These are phyloP conservation scores for Globisporangium cylindrosporum DNA, from an alignment of 352 stramenopile species.

Conservation along the genomic window DNA sequence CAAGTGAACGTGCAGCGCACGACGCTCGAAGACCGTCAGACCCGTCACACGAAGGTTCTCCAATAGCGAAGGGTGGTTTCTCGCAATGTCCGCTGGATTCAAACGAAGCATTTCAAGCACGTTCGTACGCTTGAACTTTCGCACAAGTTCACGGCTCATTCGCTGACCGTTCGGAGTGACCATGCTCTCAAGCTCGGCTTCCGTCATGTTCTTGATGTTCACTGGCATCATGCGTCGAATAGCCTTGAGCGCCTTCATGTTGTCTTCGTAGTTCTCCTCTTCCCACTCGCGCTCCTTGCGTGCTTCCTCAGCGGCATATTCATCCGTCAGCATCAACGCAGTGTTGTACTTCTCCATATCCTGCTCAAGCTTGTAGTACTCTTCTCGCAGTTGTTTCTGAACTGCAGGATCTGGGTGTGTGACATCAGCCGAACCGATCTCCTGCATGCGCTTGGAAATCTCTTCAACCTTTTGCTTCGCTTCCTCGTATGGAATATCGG, in stretches of 20 bases:
- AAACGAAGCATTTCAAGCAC: constrained; percentile 88
- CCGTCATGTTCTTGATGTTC: constrained; percentile 89
- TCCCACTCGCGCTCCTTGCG: constrained; percentile 91
- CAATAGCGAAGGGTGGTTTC: constrained; percentile 87
- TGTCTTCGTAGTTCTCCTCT: constrained; percentile 84
- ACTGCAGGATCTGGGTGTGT: constrained; percentile 76
- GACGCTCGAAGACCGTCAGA: constrained; percentile 88
- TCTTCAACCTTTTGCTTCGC: constrained; percentile 88
- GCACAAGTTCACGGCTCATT: constrained; percentile 74
- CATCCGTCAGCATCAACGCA: constrained; percentile 90
- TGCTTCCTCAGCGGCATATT: constrained; percentile 90
- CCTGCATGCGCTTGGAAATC: constrained; percentile 89
- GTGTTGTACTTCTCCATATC: constrained; percentile 95
- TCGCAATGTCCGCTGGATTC: constrained; percentile 83
- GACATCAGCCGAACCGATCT: constrained; percentile 91
- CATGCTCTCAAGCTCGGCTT: constrained; percentile 73
- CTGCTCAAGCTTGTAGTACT: constrained; percentile 92
- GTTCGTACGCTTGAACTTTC: constrained; percentile 93
- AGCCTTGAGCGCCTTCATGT: constrained; percentile 85
- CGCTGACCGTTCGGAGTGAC: constrained; percentile 73
- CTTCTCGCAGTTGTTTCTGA: constrained; percentile 86
- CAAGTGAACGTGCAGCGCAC: constrained; percentile 87
- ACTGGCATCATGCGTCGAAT: constrained; percentile 92
- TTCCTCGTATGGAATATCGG: constrained; percentile 93
- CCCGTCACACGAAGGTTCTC: constrained; percentile 91